Conservation (phyloP, 495 filamentous ascomycete species). For the Lasiosphaeria ovina region DNA sequence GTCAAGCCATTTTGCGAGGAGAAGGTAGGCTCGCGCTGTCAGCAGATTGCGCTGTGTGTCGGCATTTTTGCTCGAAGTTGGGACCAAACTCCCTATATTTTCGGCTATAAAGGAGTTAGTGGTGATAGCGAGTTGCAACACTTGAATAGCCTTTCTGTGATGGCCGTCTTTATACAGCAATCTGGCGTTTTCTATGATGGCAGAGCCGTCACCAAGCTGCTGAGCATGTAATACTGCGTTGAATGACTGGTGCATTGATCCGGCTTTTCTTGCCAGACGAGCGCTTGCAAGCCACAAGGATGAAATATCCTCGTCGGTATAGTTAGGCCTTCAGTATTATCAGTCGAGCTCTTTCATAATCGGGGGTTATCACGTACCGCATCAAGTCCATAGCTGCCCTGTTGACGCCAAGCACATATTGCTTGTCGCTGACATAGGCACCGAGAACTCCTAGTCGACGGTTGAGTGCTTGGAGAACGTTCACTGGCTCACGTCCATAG, state of each 20-base stretch:
- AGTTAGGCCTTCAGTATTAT: slow-evolving; percentile 38
- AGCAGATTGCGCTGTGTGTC: slow-evolving; percentile 53
- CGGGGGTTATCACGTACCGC: slow-evolving; percentile 42
- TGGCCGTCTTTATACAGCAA: slow-evolving; percentile 94
- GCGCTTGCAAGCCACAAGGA: slow-evolving; percentile 84
- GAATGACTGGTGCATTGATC: slow-evolving; percentile 80
- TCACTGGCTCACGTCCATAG: slow-evolving; percentile 36
- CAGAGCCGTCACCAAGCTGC: slow-evolving; percentile 75
- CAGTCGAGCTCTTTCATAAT: background rate
- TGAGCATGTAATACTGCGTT: slow-evolving; percentile 89
- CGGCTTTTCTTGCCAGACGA: slow-evolving; percentile 78
- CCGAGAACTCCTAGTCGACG: slow-evolving; percentile 81
- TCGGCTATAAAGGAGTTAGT: slow-evolving; percentile 60
- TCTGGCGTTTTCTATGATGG: slow-evolving; percentile 87
- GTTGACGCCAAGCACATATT: slow-evolving; percentile 86
- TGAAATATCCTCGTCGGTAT: slow-evolving; percentile 67
- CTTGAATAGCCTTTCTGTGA: slow-evolving; percentile 92
- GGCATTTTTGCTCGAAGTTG: slow-evolving; percentile 42
- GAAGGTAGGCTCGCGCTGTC: slow-evolving; percentile 67
- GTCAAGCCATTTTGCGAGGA: slow-evolving; percentile 97
- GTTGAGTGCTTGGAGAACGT: slow-evolving; percentile 59
- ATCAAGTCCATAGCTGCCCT: slow-evolving; percentile 80
- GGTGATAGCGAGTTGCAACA: slow-evolving; percentile 77
- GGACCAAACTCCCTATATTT: slow-evolving; percentile 33
- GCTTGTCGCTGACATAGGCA: slow-evolving; percentile 84